Evolutionary conservation across 129 eudicot genomes (phyloP).

Genomic region (Tagetes patula): DNA sequence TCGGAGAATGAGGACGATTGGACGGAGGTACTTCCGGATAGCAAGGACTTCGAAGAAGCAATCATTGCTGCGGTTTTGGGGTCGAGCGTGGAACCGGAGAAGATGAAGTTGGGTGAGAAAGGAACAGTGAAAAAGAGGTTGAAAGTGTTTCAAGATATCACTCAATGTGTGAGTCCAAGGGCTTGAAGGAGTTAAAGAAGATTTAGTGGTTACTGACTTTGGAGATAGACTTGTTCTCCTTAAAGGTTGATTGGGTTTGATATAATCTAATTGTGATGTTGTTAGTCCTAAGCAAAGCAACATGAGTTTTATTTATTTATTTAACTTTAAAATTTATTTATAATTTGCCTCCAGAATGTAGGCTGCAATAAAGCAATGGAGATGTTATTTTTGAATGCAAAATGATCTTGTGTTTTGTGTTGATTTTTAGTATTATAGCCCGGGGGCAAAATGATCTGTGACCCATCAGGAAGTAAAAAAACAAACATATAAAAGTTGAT

Average conservation of each 20-base stretch:
- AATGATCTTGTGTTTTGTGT: background rate
- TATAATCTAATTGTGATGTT: background rate
- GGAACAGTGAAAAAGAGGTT: constrained; percentile 74
- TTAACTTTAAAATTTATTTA: background rate
- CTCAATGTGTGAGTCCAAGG: constrained; percentile 76
- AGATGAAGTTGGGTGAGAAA: constrained; percentile 31
- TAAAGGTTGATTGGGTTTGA: background rate
- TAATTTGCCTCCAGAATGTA: constrained; percentile 29
- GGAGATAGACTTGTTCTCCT: constrained; percentile 99
- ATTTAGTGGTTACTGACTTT: constrained; percentile 19
- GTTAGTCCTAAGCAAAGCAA: background rate
- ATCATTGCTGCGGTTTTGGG: constrained; percentile 78
- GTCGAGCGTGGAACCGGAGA: constrained; percentile 30
- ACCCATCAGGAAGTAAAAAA: too few species aligned
- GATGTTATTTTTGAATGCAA: background rate
- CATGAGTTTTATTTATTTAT: background rate
- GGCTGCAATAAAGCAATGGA: background rate
- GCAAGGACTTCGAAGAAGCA: constrained; percentile 84
- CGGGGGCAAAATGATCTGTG: too few species aligned
- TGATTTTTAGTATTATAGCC: background rate
- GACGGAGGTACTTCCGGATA: constrained; percentile 65
- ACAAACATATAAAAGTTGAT: too few species aligned
- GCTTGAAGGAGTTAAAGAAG: constrained; percentile 32
- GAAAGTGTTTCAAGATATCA: constrained; percentile 87
- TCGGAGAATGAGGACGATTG: constrained; percentile 39